Evolutionary conservation across 768 basidiomycete genomes (phyloP), one percentile per base, ranked within the genome.

Genomic region (Podaxis sp.): DNA sequence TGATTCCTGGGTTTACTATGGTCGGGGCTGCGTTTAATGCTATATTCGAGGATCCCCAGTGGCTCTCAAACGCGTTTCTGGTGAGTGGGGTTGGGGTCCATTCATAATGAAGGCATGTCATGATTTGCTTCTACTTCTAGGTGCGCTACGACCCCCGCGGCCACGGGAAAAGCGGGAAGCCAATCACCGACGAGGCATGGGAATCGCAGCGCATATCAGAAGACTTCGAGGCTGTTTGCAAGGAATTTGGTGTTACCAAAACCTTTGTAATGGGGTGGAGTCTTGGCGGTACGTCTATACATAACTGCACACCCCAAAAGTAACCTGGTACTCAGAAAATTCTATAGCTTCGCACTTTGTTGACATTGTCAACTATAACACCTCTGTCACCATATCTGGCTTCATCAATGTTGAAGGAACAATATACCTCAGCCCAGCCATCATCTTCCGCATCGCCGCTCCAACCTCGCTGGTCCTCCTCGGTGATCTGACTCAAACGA

Each of bases 181-280:
- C 76, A 0, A 22, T 38, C 12, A 61, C 66, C n/a, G 64, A 68
- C 28, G 75, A 65, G 13, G 64, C 69, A 7, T 75, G 73, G 68
- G 68, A 66, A 38, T 73, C 73, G 2, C 39, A 68, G 17, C 69
- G 72, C 9, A 61, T 73, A 2, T 71, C 75, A 1, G 70, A 73
- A 15, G 72, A 75, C 58, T 75, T 75, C 58, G 63, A 70, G 52
- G 72, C 71, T 6, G 73, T 76, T 38, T 68, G 71, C n/a, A 36
- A 71, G 19, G 72, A 65, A 19, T 77, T 76, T 52, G 66, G 65
- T 9, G 46, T 77, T 39, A 53, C 58, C 15, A 69, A 66, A 49
- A 73, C 77, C 33, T 71, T 74, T 59, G 69, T 75, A 40, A 65
- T 70, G n/a, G 78, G 72, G 64, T 79, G 77, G 75, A 73, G 60